Base-by-base conservation (phyloP, 2,329 filamentous ascomycete species). In the Cytospora paraplurivora region DNA sequence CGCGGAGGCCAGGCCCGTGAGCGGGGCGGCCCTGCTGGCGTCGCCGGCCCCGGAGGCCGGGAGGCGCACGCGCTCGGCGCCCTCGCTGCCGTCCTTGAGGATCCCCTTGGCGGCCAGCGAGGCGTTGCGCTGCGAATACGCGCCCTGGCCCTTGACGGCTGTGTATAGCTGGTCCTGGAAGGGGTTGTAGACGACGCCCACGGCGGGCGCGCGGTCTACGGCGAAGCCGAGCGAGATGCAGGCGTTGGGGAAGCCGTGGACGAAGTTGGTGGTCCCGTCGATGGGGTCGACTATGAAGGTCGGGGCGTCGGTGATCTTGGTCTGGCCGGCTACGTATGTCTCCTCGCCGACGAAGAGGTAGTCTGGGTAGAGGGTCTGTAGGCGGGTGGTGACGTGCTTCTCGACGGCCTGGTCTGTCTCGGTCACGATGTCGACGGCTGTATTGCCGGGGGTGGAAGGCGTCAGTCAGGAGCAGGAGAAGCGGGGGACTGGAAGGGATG, bases 201-300 rank as follows among this genome's bases (percentile, higher is more conserved):
- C 81, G 59, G 81, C 79, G 27, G 91, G 89, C 12, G 73, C 71
- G 67, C 83, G 83, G 71, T 83, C 76, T 66, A 92, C 76, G 51
- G 88, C 83, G 63, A 94, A 82, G 53, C 90, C 91, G 38, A 94
- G 85, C 12, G 89, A 92, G 76, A 93, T 88, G 77, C 87, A 91
- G 66, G 91, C 89, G 70, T 86, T 83, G 5, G 89, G 89, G 76
- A 91, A 89, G 21, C 83, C 84, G 76, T 93, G 91, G 54, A 93
- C 84, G 72, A 94, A 93, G 81, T 93, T 93, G 57, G 88, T 92
- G 7, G 86, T 93, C 71, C 89, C 91, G 76, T 94, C 91, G 69
- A 94, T 93, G 52, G 91, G 91, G 73, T 94, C 91, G 68, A 91
- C 88, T 71, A 93, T 84, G 76, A 93, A 93, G 51, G 91, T 94